Evolutionary conservation across 345 rosid species (phyloP).

Genomic region (Syzygium aqueum): DNA sequence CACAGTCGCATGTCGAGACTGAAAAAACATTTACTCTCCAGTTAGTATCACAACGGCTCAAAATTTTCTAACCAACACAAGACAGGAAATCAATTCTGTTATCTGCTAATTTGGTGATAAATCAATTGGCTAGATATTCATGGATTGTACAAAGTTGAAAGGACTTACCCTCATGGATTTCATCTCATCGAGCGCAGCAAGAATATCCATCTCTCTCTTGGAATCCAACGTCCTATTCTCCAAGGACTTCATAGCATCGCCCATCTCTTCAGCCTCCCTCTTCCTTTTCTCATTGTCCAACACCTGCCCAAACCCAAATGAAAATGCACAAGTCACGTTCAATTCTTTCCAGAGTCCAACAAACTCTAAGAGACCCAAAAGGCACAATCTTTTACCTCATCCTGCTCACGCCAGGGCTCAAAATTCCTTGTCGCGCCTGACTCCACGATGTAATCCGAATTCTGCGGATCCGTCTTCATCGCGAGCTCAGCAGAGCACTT

Average conservation of each 20-base stretch:
- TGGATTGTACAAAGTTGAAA: not conserved
- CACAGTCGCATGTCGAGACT: conserved; percentile 89
- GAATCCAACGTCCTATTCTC: conserved; percentile 89
- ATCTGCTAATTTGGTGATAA: not conserved
- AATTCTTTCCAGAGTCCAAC: not conserved
- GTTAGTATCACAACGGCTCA: not conserved
- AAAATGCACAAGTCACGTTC: not conserved
- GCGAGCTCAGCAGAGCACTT: conserved; percentile 87
- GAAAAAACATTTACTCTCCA: conserved; percentile 10
- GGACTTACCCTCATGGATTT: conserved; percentile 60
- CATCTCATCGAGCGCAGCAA: conserved; percentile 93
- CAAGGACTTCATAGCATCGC: conserved; percentile 92
- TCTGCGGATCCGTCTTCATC: conserved; percentile 90
- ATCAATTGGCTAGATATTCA: not conserved
- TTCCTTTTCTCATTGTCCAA: conserved; percentile 42
- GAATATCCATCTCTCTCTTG: conserved; percentile 89
- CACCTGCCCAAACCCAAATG: conserved; percentile 22
- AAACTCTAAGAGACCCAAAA: not conserved
- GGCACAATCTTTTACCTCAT: conserved; percentile 37
- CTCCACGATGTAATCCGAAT: conserved; percentile 86
- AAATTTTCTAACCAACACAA: not conserved
- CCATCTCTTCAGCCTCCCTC: conserved; percentile 83
- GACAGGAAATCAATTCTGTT: not conserved
- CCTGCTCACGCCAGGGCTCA: conserved; percentile 96
- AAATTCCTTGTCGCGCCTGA: conserved; percentile 80